Evolutionary conservation across 1,284 basidiomycete species (phyloP).

Genomic region (Tilletia walkeri): DNA sequence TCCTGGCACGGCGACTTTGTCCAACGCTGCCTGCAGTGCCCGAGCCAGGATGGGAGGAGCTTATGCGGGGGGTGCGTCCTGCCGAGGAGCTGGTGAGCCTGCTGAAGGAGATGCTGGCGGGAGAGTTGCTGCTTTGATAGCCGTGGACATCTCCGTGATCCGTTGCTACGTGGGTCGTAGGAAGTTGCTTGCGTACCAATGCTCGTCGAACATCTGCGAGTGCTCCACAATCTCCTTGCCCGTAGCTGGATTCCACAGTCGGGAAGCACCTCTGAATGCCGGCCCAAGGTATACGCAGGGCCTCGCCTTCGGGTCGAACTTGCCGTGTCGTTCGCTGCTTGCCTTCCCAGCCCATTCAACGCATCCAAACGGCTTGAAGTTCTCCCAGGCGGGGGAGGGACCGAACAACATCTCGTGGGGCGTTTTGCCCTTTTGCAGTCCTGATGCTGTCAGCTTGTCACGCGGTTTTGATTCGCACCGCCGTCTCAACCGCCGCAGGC

Average conservation of each 20-base stretch:
- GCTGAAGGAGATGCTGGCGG: no score
- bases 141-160: neutral
- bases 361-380: neutral
- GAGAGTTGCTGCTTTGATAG: no score
- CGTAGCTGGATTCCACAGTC: neutral
- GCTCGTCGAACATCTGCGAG: neutral
- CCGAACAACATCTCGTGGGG: conserved; percentile 3
- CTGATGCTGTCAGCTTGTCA: neutral
- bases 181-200: neutral
- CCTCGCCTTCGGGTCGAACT: conserved; percentile 5
- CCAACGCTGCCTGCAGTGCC: no score
- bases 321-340: neutral
- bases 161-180: neutral
- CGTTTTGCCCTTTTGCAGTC: neutral
- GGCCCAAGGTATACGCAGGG: neutral
- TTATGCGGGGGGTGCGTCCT: no score
- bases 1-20: no score
- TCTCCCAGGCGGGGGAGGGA: neutral
- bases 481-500: neutral
- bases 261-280: neutral
- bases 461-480: conserved; percentile 1
- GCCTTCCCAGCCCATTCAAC: neutral
- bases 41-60: no score
- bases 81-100: no score
- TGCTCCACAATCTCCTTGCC: conserved; percentile 1